Evolutionary conservation across 148 eudicot species (phyloP), one percentile per base, ranked within the genome.

Genomic region (Suaeda aralocaspica): DNA sequence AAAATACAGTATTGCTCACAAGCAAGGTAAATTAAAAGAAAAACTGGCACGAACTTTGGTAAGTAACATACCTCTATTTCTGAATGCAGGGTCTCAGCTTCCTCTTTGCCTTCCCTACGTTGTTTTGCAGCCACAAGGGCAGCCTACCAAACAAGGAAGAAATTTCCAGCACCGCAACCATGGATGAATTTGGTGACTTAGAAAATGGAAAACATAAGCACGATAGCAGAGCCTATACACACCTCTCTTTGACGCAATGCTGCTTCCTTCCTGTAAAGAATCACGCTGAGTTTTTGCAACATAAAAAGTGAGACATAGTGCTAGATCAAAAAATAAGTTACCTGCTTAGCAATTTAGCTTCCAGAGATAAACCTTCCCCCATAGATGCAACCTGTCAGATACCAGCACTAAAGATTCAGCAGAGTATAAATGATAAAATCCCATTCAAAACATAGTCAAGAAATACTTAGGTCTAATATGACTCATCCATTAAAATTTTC

Each of bases 201-300:
- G 14, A 64, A 56, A 67, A 67, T 2, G 6, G 31, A 68, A 33
- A 44, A 36, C 2, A 48, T 33, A 6, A 28, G 50, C 46, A 58
- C 30, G 28, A 69, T n/a, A 68, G 48, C 44, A n/a, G 30, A 22
- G 22, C 66, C 69, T 41, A 26, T 51, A 75, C 81, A 75, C 75
- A 94, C 99, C 96, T 95, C 99, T 82, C 97, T 82, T 85, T 89
- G 91, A 28, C 96, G 93, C 70, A 95, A 72, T 72, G 96, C 97
- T 73, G 91, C 99, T 85, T 95, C 97, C 86, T 95, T 95, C 88
- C 99, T 95, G 92, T 59, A 82, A 49, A 73, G 45, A 68, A 65
- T 70, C 64, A 69, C 50, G 42, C 69, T 59, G 71, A 34, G 68
- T 57, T 46, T 42, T 61, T 52, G 76, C 69, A 67, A 72, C 61